Evolutionary conservation across 495 filamentous ascomycete genomes (phyloP).

Genomic region (Cenococcum geophilum): DNA sequence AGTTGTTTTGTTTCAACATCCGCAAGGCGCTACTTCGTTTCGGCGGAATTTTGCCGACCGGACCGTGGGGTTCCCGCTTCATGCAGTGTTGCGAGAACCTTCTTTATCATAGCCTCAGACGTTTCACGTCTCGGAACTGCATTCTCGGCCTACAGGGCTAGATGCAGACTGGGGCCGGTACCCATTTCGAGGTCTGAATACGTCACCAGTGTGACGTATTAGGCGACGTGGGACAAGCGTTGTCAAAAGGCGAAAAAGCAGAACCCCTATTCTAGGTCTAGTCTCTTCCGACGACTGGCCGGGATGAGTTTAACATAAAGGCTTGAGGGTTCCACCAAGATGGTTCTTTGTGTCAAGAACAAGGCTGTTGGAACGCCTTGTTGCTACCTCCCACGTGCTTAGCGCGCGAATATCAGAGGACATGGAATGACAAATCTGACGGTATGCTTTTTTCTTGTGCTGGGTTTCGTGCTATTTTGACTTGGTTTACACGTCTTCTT

Average conservation of each 20-base stretch:
- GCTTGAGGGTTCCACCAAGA: conserved; percentile 11
- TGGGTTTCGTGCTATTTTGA: background rate
- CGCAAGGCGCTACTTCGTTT: conserved; percentile 21
- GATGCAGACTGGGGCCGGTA: background rate
- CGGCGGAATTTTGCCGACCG: conserved; percentile 19
- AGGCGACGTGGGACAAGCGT: background rate
- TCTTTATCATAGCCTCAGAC: conserved; percentile 18
- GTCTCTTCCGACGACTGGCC: background rate
- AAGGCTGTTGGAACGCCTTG: background rate
- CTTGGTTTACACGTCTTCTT: background rate
- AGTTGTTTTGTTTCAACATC: conserved; percentile 17
- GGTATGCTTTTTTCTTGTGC: background rate
- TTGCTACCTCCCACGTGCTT: background rate
- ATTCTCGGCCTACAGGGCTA: background rate
- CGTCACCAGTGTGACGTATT: background rate
- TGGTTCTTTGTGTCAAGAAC: conserved; percentile 19
- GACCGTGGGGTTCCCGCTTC: conserved; percentile 25
- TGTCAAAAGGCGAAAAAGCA: background rate
- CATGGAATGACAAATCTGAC: background rate
- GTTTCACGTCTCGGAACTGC: conserved; percentile 20
- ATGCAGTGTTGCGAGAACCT: conserved; percentile 20
- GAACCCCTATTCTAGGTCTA: background rate
- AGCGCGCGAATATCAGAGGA: background rate
- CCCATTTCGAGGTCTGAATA: background rate
- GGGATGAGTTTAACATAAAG: conserved; percentile 16